Base-by-base conservation (phyloP, 345 rosid genomes). In the Iberis pinnata region DNA sequence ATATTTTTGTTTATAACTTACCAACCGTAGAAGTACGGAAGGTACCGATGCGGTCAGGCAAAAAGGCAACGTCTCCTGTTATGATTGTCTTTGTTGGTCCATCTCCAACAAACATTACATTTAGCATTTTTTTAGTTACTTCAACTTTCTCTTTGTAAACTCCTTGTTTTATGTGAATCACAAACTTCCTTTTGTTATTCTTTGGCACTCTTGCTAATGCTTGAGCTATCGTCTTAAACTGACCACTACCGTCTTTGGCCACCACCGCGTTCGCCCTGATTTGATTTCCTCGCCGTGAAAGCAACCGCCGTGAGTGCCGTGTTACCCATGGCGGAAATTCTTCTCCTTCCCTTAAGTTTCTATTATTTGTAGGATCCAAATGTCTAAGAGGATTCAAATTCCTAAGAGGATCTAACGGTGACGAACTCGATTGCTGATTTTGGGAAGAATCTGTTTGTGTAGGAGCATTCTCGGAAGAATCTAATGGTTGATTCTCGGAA, bases 51-150 rank as follows among this genome's bases (percentile, higher is more conserved):
- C 35, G 67, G 15, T 89, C 76, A 0, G 66, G 71, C 29, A 72
- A 77, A 12, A 27, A 78, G 65, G 70, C 84, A 12, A 61, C 18
- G 50, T 48, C 58, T 22, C 92, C 92, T 3, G 82, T 76, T 69
- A 90, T 79, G 46, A 52, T 74, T 1, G 95, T 86, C 65, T 74
- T 80, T 1, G 79, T 67, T 12, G 89, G 70, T 7, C 96, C 98
- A 7, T 90, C 98, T 2, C 98, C 96, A 4, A 86, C 44, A 47
- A 90, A 69, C 79, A 80, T 53, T 7, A 90, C 73, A 27, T 82
- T 20, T 7, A 14, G 36, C 80, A 70, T 61, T 12, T 39, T 12
- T 56, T 58, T 77, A 9, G 58, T 16, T 11, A 84, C 46, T 1
- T 25, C 33, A 12, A 84, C 78, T 16, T 45, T 55, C 56, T 90